Evolutionary conservation across 148 eudicot species (phyloP), one percentile per base, ranked within the genome.

Genomic region (Fallopia convolvulus): DNA sequence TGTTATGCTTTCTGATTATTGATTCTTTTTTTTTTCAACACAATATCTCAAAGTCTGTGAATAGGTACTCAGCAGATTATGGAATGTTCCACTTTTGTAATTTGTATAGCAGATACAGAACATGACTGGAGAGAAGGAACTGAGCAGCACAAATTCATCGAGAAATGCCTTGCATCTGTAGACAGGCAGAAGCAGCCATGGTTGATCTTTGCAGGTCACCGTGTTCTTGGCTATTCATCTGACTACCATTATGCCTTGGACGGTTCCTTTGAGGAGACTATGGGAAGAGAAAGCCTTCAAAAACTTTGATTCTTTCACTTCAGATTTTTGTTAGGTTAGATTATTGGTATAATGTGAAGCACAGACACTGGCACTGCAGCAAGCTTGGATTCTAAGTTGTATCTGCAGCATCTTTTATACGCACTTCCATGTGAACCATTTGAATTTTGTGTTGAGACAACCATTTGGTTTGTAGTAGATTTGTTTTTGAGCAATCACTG

Each of bases 41-140:
- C 39, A 32, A 11, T 30, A 13, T 61, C 39, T 21, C 21, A 11
- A 26, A 61, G 15, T 61, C 36, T 13, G 70, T 0, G 18, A 71
- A 39, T 71, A 92, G 98, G 98, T 94, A 94, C 56, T 81, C 92
- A 41, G 92, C 98, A 11, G 98, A 94, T 79, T 94, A 90, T 74
- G 97, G 97, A 48, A 94, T 94, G 98, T 94, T 94, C 83, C 82
- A 90, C 41, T 94, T 94, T 82, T 94, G 98, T n/a, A n/a, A n/a
- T n/a, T n/a, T n/a, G 97, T 77, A 80, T 94, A 61, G 98, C 98
- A 47, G 90, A 94, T 76, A 87, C 98, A 39, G 97, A 94, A 83
- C 91, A 89, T 26, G 30, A 26, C 30, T 0, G 0, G 30, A 1
- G 30, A 26, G 30, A 26, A 26, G 1, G 30, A 26, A 26, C 1